Evolutionary conservation across 768 basidiomycete species (phyloP), one percentile per base, ranked within the genome.

Genomic region (Austroboletus festivus): DNA sequence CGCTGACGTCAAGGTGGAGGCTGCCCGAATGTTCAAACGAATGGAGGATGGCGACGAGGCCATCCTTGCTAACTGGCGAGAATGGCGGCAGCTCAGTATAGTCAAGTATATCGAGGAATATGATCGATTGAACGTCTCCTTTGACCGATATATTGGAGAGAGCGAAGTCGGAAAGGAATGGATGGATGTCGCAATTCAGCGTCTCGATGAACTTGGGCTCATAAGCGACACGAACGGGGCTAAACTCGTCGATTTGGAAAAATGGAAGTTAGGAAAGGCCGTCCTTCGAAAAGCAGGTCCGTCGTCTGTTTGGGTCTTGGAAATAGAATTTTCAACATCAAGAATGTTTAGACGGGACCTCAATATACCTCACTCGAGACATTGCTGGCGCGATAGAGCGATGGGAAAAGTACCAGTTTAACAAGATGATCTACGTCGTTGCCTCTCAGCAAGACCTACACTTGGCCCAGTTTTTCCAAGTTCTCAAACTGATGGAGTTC

Each of bases 361-460:
- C 89, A 0, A 93, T 94, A 55, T 96, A 96, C 67, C 80, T 95
- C 44, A 93, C 91, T 9, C 91, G 95, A 42, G 95, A 99, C 68
- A 92, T 99, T 50, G 94, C 85, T 40, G 95, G 86, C 19, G 93
- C 94, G 1, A 84, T 87, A 55, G 89, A 97, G 69, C 87, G 94
- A 47, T 91, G 85, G 72, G 86, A 93, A 58, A 85, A 90, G 63
- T 93, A 93, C 78, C 81, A 89, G 51, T 93, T 86, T 52, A 84
- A 89, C 74, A 84, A 83, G 68, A 93, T 95, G 88, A 86, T 97
- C 66, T 95, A 94, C 68, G 92, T 96, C 62, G 83, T 94, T 40
- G 81, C 91, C 0, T 83, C 88, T 16, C 86, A 89, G 58, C 88
- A 95, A 63, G 89, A 93, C 59, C 76, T 91, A 9, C 93, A 96